Percentiles rank a stretch among this genome's conserved stretches.
These are phyloP conservation scores for Arthrobotrys conoides DNA, from an alignment of 2,329 filamentous ascomycete genomes.

Conservation along the genomic window DNA sequence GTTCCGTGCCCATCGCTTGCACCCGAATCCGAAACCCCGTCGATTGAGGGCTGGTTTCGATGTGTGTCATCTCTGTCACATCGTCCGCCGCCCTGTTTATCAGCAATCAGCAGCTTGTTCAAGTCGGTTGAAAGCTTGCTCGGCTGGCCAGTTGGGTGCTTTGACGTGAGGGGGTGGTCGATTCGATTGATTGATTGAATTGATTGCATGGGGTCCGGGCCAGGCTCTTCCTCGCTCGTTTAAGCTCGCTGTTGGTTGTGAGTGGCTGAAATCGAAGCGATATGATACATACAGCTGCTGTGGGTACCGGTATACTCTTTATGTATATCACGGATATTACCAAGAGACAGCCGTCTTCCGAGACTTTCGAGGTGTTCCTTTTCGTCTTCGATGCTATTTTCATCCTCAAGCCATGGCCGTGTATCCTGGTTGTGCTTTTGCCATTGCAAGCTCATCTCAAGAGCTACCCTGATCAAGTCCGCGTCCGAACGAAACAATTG, in stretches of 20 bases:
- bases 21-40: conserved; percentile 55
- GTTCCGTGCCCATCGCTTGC: conserved; percentile 49
- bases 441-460: conserved; percentile 36
- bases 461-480: conserved; percentile 15
- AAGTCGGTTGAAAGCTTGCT: background rate
- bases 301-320: conserved; percentile 15
- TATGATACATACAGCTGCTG: conserved; percentile 10
- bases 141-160: conserved; percentile 21
- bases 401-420: conserved; percentile 2
- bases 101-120: conserved; percentile 20
- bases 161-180: conserved; percentile 23
- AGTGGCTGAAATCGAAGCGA: conserved; percentile 18
- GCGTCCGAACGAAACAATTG: conserved; percentile 40
- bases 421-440: background rate
- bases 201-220: conserved; percentile 14
- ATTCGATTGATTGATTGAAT: conserved; percentile 39
- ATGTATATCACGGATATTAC: conserved; percentile 36
- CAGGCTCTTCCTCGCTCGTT: conserved; percentile 25
- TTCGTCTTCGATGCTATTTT: conserved; percentile 28
- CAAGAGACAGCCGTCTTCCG: background rate
- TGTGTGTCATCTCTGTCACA: conserved; percentile 58
- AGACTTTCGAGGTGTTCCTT: background rate
- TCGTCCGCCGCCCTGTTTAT: conserved; percentile 35
- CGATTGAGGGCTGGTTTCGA: conserved; percentile 52
- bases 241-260: conserved; percentile 12